Conservation (phyloP, 179 eudicot species). For the Silene coronaria region DNA sequence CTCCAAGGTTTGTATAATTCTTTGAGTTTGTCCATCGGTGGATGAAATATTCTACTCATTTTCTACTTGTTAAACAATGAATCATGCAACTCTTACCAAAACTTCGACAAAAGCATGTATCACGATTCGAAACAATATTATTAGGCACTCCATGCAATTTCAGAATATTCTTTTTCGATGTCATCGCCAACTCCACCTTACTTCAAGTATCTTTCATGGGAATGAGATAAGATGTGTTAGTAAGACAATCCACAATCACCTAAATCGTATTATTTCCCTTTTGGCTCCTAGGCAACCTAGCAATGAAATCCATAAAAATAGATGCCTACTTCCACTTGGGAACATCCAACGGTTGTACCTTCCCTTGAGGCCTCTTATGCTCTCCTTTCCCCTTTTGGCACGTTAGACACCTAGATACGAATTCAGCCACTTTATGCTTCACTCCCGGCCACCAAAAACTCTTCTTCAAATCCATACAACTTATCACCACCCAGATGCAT, state of each 20-base stretch:
- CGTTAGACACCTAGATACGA: not conserved
- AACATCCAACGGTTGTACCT: not conserved
- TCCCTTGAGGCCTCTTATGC: not conserved
- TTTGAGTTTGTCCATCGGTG: not conserved
- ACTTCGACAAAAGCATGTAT: too few species aligned
- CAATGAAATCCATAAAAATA: not conserved
- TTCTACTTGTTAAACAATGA: not conserved
- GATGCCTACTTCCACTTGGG: too few species aligned
- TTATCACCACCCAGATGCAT: too few species aligned
- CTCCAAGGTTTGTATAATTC: not conserved
- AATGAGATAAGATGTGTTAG: not conserved
- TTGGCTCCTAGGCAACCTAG: not conserved
- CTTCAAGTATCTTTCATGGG: not conserved
- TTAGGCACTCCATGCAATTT: too few species aligned
- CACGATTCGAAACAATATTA: too few species aligned
- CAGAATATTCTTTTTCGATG: too few species aligned
- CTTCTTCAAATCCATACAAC: too few species aligned
- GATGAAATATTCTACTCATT: not conserved
- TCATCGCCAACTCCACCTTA: not conserved
- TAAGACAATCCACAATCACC: not conserved
- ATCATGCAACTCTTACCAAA: too few species aligned
- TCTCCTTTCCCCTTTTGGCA: not conserved
- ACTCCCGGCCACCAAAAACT: too few species aligned
- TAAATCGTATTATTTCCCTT: not conserved
- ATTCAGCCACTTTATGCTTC: not conserved